Base-by-base conservation (phyloP, 2,329 filamentous ascomycete genomes). In the Colletotrichum aenigma region DNA sequence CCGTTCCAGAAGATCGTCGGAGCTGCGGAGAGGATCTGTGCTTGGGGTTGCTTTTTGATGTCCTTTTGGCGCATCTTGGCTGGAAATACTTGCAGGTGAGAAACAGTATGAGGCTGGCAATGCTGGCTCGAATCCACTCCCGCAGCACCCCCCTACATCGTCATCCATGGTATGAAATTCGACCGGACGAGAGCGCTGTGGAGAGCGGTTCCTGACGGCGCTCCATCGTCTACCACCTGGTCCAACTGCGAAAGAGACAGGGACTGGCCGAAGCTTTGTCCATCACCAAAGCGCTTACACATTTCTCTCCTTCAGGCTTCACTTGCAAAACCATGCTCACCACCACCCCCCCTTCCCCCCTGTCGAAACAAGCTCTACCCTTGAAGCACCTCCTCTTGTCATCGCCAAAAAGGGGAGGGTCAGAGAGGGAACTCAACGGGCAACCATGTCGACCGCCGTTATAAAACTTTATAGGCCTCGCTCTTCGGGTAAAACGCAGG, bases 361-460 rank as follows among this genome's bases (percentile, higher is more conserved):
- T 67, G 58, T 60, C 38, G 56, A 75, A 75, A 75, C 73, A 75
- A 73, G 70, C 73, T 75, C 56, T 73, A 52, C 56, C 70, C 70
- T 67, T n/a, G 64, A 34, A 58, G 28, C 10, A 28, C 28, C 32
- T 68, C 58, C 34, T 65, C 55, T 69, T 73, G 56, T 69, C 70
- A 75, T 73, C 56, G 16, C 21, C 64, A 55, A 56, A 56, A 64
- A 21, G 64, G 30, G 69, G 16, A 26, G 36, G 36, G 26, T 21
- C 56, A 26, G 56, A 13, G 30, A 64, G 48, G 28, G n/a, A 58
- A 24, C 18, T 15, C 16, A 38, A 71, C 5, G 52, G 21, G 28
- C 34, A 71, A 71, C 68, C 58, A 73, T 74, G 64, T 73, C 36
- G 32, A 70, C 43, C 65, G 18, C 30, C 56, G 55, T 62, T 70